A percentile compares a stretch with the other conserved stretches of the same genome.
Conservation (phyloP, 2,329 filamentous ascomycete species). For the Fusarium anthophilum region DNA sequence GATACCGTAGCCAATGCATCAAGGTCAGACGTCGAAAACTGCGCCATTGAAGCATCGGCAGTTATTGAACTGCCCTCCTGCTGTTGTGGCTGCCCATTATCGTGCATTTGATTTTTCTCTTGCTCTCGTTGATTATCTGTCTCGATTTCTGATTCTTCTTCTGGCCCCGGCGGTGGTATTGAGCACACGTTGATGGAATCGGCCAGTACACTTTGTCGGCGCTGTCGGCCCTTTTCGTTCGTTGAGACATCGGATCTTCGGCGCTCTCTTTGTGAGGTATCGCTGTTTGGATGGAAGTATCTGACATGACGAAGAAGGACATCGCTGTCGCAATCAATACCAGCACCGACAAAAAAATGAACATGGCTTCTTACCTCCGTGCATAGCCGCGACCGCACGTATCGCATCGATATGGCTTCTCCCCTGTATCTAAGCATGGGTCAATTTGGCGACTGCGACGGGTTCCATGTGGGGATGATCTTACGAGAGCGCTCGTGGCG, state of each 20-base stretch:
- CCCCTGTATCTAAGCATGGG: slow-evolving; percentile 19
- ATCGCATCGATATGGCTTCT: slow-evolving; percentile 24
- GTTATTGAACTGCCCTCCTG: not conserved
- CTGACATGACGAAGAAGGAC: not conserved
- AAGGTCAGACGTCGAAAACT: not conserved
- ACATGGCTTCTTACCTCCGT: not conserved
- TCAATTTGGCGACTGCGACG: not conserved
- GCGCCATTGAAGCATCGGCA: not conserved
- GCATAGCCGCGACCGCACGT: not conserved
- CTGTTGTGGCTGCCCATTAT: not conserved
- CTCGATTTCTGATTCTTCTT: not conserved
- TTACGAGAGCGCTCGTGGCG: not conserved
- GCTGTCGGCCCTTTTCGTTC: not conserved
- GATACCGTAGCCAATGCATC: not conserved
- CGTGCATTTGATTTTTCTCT: no score
- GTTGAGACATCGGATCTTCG: not conserved
- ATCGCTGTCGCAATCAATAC: not conserved
- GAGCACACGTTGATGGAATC: not conserved
- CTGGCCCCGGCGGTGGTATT: not conserved
- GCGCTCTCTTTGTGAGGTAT: not conserved
- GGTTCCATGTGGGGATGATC: not conserved
- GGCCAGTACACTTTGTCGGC: not conserved
- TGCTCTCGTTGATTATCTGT: not conserved
- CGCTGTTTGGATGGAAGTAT: not conserved
- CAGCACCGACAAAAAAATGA: accelerated